Evolutionary conservation across 805 yeast genomes (phyloP), one percentile per base, ranked within the genome.

Genomic region (Barnettozyma siamensis): DNA sequence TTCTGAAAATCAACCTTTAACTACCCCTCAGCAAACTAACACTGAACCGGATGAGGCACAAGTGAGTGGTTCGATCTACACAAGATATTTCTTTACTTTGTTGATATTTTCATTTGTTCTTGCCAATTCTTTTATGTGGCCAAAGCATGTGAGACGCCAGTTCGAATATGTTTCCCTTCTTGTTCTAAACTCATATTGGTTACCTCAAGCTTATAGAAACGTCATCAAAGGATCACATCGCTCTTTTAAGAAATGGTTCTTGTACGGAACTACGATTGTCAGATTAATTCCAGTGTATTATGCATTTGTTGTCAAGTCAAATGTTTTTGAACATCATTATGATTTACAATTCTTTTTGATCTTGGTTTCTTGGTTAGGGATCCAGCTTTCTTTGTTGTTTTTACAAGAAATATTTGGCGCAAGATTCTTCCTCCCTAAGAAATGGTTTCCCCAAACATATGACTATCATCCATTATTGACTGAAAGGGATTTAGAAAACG

Each of bases 181-280:
- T 2, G 37, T 70, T 1, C 51, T 82, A 23, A 83, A 79, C 58
- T 83, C 95, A 2, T 81, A 75, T 50, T 88, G 96, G 96, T 50
- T 85, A 13, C 96, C 97, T 2, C 98, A 89, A 60, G 81, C 86
- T 33, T 80, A 79, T 51, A 70, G 96, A 57, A 87, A 88, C 57
- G 75, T 80, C 3, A 58, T 80, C 23, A 72, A 86, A 39, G 91
- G 89, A 17, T 70, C 79, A 12, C 70, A 87, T 42, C 69, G 75
- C 41, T 77, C 84, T 3, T 76, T 88, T 47, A 63, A 71, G 29
- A 85, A 94, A 89, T 77, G 74, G 46, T 89, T 84, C 51, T 73
- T 88, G n/a, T 20, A 80, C 9, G 85, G 88, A 0, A 76, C 84
- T 0, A 75, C 88, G 0, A 30, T 76, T 2, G 60, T 84, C 8